Percentiles rank a stretch among this genome's conserved stretches.
phyloP scores from a whole-genome alignment of 1,284 basidiomycete genomes.

The Pterula multifida region DNA sequence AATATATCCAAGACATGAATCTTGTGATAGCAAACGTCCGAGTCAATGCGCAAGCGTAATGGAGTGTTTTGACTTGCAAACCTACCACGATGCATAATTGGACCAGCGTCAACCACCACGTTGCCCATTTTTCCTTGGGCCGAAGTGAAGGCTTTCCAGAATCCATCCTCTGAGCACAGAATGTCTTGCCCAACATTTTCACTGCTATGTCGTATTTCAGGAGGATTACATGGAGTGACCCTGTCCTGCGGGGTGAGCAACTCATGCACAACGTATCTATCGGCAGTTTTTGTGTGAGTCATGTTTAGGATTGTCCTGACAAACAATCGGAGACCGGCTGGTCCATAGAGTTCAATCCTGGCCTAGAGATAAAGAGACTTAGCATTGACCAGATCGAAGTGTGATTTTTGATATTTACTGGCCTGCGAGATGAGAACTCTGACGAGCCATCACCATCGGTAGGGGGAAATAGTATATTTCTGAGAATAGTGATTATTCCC shows the following conservation, averaged over 20 bases:
- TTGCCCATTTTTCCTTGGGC: constrained; percentile 25
- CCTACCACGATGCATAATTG: constrained; percentile 72
- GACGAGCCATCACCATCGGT: constrained; percentile 6
- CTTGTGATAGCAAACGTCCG: constrained; percentile 25
- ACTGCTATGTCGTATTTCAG: constrained; percentile 44
- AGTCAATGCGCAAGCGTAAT: too few species aligned
- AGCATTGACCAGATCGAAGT: constrained; percentile 2
- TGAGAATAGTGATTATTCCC: constrained; percentile 67
- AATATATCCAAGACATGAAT: constrained; percentile 76
- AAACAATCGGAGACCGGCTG: constrained; percentile 70
- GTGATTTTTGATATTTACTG: neutral
- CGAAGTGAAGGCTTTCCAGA: constrained; percentile 51
- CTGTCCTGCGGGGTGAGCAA: constrained; percentile 45
- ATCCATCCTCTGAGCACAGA: constrained; percentile 46
- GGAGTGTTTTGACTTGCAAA: constrained; percentile 4
- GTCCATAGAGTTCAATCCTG: constrained; percentile 72
- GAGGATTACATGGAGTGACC: constrained; percentile 35
- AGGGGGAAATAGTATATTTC: constrained; percentile 45
- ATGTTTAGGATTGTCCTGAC: constrained; percentile 63
- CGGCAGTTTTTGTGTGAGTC: constrained; percentile 53
- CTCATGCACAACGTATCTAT: constrained; percentile 76
- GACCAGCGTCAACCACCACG: constrained; percentile 63
- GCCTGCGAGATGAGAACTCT: neutral
- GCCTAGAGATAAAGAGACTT: constrained; percentile 25
- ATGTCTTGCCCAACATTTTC: constrained; percentile 64